Evolutionary conservation across 2,329 filamentous ascomycete genomes (phyloP).

Genomic region (Fusarium albidum): DNA sequence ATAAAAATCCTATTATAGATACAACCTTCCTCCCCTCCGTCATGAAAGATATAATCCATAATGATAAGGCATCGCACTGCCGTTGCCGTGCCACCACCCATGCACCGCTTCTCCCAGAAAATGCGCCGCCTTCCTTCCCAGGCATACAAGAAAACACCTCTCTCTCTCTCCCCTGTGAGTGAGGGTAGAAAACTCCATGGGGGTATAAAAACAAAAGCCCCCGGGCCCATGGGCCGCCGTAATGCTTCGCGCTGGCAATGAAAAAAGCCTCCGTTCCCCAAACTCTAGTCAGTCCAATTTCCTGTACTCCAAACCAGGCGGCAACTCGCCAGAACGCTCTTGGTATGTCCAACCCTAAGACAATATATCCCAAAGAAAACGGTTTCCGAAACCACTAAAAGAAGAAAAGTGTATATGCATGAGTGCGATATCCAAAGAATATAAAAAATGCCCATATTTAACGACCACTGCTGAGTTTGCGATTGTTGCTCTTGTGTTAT

Average conservation of each 20-base stretch:
- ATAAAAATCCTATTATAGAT: neutral
- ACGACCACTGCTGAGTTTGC: neutral
- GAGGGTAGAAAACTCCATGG: conserved; percentile 12
- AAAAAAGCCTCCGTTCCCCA: conserved; percentile 22
- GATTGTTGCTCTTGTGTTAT: neutral
- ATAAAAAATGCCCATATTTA: neutral
- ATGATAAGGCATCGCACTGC: conserved; percentile 23
- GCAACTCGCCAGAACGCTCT: conserved; percentile 18
- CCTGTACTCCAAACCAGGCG: conserved; percentile 29
- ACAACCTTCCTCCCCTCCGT: conserved; percentile 4
- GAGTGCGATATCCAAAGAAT: conserved; percentile 6
- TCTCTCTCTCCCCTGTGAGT: neutral
- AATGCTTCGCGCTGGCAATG: conserved; percentile 29
- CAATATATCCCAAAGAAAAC: conserved; percentile 18
- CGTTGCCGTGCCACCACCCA: conserved; percentile 14
- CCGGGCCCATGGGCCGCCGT: conserved; percentile 29
- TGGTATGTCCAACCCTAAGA: conserved; percentile 13
- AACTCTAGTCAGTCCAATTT: conserved; percentile 25
- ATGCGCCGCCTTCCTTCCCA: conserved; percentile 10
- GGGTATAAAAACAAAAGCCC: conserved; percentile 24
- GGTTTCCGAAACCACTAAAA: conserved; percentile 2
- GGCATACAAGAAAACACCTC: conserved; percentile 2
- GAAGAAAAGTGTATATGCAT: conserved; percentile 22
- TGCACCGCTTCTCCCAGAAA: conserved; percentile 23
- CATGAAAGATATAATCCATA: conserved; percentile 10